Base-by-base conservation (phyloP, 495 filamentous ascomycete genomes). In the Parachaetomium inaequale region DNA sequence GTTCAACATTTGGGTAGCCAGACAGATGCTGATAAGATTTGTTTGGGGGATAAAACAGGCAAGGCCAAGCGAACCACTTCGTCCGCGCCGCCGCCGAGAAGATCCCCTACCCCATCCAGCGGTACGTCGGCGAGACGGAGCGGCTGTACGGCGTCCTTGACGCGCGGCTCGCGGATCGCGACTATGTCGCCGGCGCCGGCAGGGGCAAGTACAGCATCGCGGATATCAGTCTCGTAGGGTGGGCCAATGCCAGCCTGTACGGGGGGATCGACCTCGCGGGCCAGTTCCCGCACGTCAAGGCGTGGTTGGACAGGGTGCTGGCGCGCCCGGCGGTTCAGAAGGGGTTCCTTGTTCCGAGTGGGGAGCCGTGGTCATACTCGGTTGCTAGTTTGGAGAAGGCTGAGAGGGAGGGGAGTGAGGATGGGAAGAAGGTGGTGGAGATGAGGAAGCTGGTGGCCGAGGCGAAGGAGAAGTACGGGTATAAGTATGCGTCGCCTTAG, bases 41-140 rank as follows among this genome's bases (percentile, higher is more conserved):
- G n/a, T n/a, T n/a, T n/a, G n/a, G n/a, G n/a, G n/a, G n/a, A n/a
- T n/a, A 28, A 10, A 1, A 19, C 11, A 59, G 57, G 57, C 91
- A 96, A 72, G 90, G 87, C 12, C 91, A 96, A 69, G 88, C 88
- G 7, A 92, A 92, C 79, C 90, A 95, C 75, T 96, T 95, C 80
- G 72, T 75, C 57, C 87, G 86, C 42, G 88, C 88, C 70, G 87
- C 89, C 11, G 85, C 88, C 45, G 89, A 93, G 69, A 85, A 82
- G 68, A 88, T 93, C 68, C 79, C 88, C 23, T 96, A 93, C 75
- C 86, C 84, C 34, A 80, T 89, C 42, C 86, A 86, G 66, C 87
- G 91, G 28, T 96, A 93, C 77, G 76, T 85, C 32, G 88, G 85
- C 65, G 91, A 96, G 75, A 85, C 88, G 8, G 80, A 87, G 46